Conservation (phyloP, 352 stramenopile genomes). For the Phytophthora sp. region DNA sequence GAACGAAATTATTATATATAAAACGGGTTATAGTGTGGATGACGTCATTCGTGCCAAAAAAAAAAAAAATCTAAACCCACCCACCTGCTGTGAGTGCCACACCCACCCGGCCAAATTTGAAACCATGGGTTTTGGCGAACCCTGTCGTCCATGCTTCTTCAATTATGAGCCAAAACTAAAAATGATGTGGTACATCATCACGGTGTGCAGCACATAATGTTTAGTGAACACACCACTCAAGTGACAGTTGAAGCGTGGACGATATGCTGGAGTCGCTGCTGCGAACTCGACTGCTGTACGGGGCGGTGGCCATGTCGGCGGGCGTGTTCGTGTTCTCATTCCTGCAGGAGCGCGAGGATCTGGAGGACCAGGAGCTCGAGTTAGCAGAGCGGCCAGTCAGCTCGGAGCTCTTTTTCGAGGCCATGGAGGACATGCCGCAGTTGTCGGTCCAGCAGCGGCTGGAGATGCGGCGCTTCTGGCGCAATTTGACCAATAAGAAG, state of each 20-base stretch:
- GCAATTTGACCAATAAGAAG: conserved; percentile 68
- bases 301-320: conserved; percentile 80
- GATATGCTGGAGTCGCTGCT: conserved; percentile 44
- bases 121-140: too few species aligned
- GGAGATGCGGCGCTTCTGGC: conserved; percentile 82
- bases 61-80: too few species aligned
- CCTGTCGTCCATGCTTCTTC: conserved; percentile 13
- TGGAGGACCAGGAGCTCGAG: conserved; percentile 64
- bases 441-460: conserved; percentile 64
- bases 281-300: conserved; percentile 69
- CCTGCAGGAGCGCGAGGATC: conserved; percentile 80
- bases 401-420: conserved; percentile 66
- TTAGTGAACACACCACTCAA: neutral
- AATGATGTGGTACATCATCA: conserved; percentile 2
- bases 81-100: too few species aligned
- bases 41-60: too few species aligned
- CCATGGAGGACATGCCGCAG: conserved; percentile 60
- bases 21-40: too few species aligned
- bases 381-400: conserved; percentile 58
- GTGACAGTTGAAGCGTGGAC: neutral
- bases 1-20: too few species aligned
- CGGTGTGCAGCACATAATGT: too few species aligned
- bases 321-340: conserved; percentile 81
- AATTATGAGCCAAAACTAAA: conserved; percentile 17
- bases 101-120: too few species aligned